Evolutionary conservation across 257 asterid genomes (phyloP), one percentile per base, ranked within the genome.

Genomic region (Solanum dulcamara): DNA sequence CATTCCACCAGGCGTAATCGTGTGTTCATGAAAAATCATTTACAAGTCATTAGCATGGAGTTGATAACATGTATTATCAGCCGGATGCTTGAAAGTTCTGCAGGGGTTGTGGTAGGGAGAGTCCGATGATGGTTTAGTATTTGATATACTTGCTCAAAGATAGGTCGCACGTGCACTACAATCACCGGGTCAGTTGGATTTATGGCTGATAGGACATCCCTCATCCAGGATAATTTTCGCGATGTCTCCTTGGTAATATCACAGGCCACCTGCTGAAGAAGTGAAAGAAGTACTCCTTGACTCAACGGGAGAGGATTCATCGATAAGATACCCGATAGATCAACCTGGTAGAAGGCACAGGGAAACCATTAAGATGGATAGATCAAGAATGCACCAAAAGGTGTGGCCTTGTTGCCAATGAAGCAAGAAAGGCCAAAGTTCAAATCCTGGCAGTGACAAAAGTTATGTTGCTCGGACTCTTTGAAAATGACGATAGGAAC

Each of bases 271-370:
- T 97, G 99, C 89, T 97, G 99, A 33, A 95, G 88, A 71, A 97
- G 97, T 67, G 98, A 97, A 42, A 97, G 93, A 57, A 97, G 94
- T 59, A 97, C 98, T n/a, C 99, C 99, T 92, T 95, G 98, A 89
- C 98, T 93, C 89, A 97, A 85, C 10, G 98, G 98, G 3, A 93
- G 89, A 8, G 99, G 99, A 86, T 85, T 94, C 95, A 84, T 85
- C 1, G 94, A 85, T 91, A 94, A 84, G 22, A 95, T 89, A 18
- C 92, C 89, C 2, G 88, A 92, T 74, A 95, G 89, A 88, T 97
- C 99, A 59, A 95, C 96, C 99, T 97, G 93, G 79, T 24, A 83
- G 15, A 84, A 60, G 22, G 51, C 57, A 75, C 42, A 77, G 6
- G 42, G 18, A 46, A 30, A 77, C 60, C 42, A 46, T 46, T 77